Percentiles rank a stretch among this genome's conserved stretches.
Conservation (phyloP, 1,139 yeast genomes). For the Hyphopichia khmerensis region DNA sequence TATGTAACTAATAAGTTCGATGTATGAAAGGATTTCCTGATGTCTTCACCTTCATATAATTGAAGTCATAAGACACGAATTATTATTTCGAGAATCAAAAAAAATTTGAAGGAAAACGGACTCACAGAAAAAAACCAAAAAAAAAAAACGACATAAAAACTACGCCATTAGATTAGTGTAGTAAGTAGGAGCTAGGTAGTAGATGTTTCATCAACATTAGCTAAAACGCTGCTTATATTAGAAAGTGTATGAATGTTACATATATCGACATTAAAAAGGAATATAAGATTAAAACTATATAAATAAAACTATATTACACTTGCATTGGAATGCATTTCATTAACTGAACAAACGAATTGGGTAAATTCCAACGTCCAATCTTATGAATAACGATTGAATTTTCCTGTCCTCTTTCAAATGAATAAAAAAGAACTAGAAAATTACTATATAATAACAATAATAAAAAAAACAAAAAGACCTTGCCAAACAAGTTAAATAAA, state of each 20-base stretch:
- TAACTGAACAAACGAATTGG: conserved; percentile 15
- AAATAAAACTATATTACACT: conserved; percentile 18
- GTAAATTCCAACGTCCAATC: conserved; percentile 42
- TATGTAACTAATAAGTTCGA: not conserved
- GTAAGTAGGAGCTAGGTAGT: too few relatives aligned
- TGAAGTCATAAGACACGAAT: not conserved
- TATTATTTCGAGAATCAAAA: not conserved
- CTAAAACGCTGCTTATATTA: too few relatives aligned
- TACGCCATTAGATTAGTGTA: too few relatives aligned
- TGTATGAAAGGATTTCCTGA: not conserved
- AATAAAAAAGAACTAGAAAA: conserved; percentile 1
- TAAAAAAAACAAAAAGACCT: not conserved
- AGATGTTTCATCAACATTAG: too few relatives aligned
- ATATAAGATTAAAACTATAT: not conserved
- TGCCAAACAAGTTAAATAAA: conserved; percentile 1
- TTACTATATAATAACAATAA: not conserved
- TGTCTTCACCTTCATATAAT: not conserved
- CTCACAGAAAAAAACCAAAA: not conserved
- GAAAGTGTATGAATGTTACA: too few relatives aligned
- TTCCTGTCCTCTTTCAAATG: conserved; percentile 1
- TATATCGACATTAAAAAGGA: not conserved
- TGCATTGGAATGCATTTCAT: conserved; percentile 20
- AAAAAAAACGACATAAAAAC: too few relatives aligned
- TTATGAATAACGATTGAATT: conserved; percentile 12
- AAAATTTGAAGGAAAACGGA: not conserved